Base-by-base conservation (phyloP, 306 rosid genomes). In the Vicia faba region DNA sequence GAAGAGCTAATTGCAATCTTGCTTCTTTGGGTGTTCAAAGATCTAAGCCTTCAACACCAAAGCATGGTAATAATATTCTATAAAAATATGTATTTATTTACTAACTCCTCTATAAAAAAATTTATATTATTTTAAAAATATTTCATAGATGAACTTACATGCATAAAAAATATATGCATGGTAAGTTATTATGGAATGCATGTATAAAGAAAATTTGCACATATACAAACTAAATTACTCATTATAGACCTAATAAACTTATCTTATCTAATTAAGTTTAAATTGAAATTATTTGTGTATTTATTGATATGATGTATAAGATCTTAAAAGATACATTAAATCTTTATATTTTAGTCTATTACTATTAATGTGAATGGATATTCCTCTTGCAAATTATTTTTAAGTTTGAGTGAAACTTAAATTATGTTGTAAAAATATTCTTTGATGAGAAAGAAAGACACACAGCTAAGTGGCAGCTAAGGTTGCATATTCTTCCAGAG, bases 41-140 rank as follows among this genome's bases (percentile, higher is more conserved):
- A 86, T 90, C 99, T 81, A 93, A 93, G 84, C 99, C 99, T 77
- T 93, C 99, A 7, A 93, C 99, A 7, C 99, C 99, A 28, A 92
- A 93, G 66, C 93, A 86, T 72, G 97, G 96, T 81, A 55, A 55
- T 20, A n/a, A 55, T 20, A n/a, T 8, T 16, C 45, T 80, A 72
- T 26, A 25, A 5, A 0, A 23, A 11, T 10, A 11, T 33, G 6
- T 26, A 16, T 7, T 1, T 12, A 12, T 38, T 2, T 14, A 25
- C 11, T 3, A 13, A 9, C 15, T 25, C 26, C 7, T 43, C 49
- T 7, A 38, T 68, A 36, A 18, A 16, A 31, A 19, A n/a, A n/a
- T n/a, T 8, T 45, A 9, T 19, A 41, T 20, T 23, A 53, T 10
- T 20, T 33, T 4, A 12, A 11, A 43, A 3, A 45, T 11, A 18